Percentiles rank a stretch among this genome's conserved stretches.
These are phyloP conservation scores for Cordyceps fumosorosea DNA, from an alignment of 2,329 filamentous ascomycete species.

Conservation along the genomic window DNA sequence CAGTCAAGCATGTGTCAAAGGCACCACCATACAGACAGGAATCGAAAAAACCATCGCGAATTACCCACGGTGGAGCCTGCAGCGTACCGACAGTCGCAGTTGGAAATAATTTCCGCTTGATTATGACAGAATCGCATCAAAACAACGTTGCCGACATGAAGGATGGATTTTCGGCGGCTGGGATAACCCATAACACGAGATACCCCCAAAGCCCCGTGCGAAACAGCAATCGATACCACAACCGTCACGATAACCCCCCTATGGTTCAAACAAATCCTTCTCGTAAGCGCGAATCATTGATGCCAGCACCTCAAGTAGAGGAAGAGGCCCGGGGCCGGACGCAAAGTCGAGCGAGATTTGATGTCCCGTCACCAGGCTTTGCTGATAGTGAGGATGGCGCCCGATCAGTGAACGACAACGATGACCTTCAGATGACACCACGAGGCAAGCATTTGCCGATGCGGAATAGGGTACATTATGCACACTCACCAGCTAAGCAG, in stretches of 20 bases:
- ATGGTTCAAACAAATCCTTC: background rate
- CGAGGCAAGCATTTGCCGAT: constrained; percentile 15
- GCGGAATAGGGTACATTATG: constrained; percentile 20
- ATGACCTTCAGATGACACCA: constrained; percentile 16
- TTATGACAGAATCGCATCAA: background rate
- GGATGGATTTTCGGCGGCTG: constrained; percentile 10
- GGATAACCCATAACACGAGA: background rate
- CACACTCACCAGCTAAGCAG: constrained; percentile 13
- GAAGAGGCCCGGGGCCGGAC: background rate
- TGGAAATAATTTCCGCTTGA: constrained; percentile 16
- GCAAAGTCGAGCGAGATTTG: constrained; percentile 7
- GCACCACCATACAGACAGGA: background rate
- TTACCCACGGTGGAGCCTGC: constrained; percentile 7
- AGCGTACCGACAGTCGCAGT: constrained; percentile 17
- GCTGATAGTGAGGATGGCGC: constrained; percentile 7
- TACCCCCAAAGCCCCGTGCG: background rate
- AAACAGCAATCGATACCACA: constrained; percentile 8
- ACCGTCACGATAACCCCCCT: background rate
- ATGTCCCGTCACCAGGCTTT: constrained; percentile 9
- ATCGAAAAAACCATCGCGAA: background rate
- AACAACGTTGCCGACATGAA: constrained; percentile 3
- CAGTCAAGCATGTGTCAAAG: constrained; percentile 12
- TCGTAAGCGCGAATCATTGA: background rate
- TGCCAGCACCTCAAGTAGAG: background rate
- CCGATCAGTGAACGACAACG: constrained; percentile 4